Percentiles rank a stretch among this genome's conserved stretches.
Conservation (phyloP, 1,284 basidiomycete genomes). For the Rhizoctonia solani region DNA sequence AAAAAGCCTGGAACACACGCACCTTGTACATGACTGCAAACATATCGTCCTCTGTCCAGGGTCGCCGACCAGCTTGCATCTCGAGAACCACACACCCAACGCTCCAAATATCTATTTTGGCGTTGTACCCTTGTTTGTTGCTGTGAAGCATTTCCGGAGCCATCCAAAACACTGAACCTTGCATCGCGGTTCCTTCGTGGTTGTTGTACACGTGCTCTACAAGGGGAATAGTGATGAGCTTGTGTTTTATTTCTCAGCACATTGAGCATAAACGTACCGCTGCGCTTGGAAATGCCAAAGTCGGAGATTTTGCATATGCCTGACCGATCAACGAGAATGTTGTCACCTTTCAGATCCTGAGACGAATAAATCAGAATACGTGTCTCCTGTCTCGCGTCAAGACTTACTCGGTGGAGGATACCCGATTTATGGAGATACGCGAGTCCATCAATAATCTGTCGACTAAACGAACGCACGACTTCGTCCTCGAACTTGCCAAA, state of each 20-base stretch:
- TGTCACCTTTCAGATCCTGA: constrained; percentile 96
- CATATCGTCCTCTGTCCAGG: constrained; percentile 89
- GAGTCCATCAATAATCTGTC: constrained; percentile 89
- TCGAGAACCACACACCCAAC: constrained; percentile 96
- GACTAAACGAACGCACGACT: constrained; percentile 90
- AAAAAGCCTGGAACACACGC: constrained; percentile 39
- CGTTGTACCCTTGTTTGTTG: constrained; percentile 81
- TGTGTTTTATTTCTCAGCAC: background rate
- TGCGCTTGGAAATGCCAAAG: constrained; percentile 94
- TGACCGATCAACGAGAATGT: constrained; percentile 91
- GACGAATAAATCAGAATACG: constrained; percentile 28
- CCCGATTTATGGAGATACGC: constrained; percentile 91
- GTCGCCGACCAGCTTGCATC: constrained; percentile 95
- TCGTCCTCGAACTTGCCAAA: constrained; percentile 93
- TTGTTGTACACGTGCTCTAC: constrained; percentile 82
- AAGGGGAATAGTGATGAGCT: too few relatives aligned
- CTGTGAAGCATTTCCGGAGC: constrained; percentile 93
- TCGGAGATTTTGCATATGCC: constrained; percentile 98
- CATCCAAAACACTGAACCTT: constrained; percentile 99
- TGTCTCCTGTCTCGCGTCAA: background rate
- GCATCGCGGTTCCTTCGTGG: constrained; percentile 83
- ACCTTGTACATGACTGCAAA: constrained; percentile 95
- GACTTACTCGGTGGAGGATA: constrained; percentile 84
- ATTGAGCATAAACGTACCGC: constrained; percentile 42
- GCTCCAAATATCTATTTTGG: constrained; percentile 98